Conservation (phyloP, 208 protist genomes). For the Trypanosoma mega region DNA sequence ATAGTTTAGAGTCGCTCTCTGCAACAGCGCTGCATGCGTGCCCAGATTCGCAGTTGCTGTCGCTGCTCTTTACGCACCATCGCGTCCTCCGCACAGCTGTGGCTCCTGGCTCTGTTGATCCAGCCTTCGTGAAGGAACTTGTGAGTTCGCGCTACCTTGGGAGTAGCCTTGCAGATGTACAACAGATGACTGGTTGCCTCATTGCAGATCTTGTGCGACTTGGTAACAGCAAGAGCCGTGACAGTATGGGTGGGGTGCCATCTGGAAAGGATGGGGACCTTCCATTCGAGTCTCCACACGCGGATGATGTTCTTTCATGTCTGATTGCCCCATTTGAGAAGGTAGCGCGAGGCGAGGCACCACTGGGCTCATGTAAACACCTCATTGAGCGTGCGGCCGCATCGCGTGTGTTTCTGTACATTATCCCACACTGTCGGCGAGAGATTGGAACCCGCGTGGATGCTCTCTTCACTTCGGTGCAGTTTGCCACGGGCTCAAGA, state of each 20-base stretch:
- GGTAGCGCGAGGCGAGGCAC: constrained; percentile 18
- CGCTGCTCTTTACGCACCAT: constrained; percentile 34
- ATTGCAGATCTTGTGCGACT: constrained; percentile 63
- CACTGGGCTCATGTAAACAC: constrained; percentile 37
- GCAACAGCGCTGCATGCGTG: constrained; percentile 18
- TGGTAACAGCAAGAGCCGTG: constrained; percentile 2
- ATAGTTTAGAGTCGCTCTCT: constrained; percentile 14
- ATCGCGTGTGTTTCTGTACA: constrained; percentile 43
- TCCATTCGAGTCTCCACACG: too few relatives aligned
- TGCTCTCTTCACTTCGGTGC: constrained; percentile 38
- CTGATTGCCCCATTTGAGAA: constrained; percentile 47
- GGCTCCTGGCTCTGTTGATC: constrained; percentile 21
- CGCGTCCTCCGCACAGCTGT: constrained; percentile 28
- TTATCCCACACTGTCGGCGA: constrained; percentile 50
- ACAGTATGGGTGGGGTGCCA: constrained; percentile 22
- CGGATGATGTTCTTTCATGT: constrained; percentile 47
- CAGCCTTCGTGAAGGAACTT: constrained; percentile 38
- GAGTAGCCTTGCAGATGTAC: constrained; percentile 45
- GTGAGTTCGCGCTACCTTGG: constrained; percentile 53
- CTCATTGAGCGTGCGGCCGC: constrained; percentile 53
- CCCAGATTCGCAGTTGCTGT: constrained; percentile 28
- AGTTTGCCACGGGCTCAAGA: constrained; percentile 16
- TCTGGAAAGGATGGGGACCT: too few relatives aligned
- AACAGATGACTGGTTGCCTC: constrained; percentile 61
- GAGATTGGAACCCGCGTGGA: constrained; percentile 27